Evolutionary conservation across 2,329 filamentous ascomycete genomes (phyloP), one percentile per base, ranked within the genome.

Genomic region (Fusarium burgessii): DNA sequence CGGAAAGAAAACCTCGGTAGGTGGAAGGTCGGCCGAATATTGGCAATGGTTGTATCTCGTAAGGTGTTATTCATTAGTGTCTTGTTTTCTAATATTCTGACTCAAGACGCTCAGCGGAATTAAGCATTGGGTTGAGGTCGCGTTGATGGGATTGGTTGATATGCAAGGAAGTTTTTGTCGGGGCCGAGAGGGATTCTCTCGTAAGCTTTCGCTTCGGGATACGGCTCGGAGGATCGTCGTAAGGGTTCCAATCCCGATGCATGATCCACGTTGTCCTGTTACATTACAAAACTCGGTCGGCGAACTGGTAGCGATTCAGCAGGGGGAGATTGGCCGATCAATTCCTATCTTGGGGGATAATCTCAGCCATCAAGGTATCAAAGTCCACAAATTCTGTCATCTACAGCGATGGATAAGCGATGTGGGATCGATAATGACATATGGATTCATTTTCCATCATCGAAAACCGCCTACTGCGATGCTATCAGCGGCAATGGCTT

Each of bases 371-470:
- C 27, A 25, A 50, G 47, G 47, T 3, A 9, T 4, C 38, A 33
- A 33, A 45, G 14, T 55, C 51, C 51, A 55, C 51, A 55, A 46
- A 33, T 46, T 55, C 27, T n/a, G 29, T 46, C 38, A 55, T 55
- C 20, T 45, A n/a, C 9, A 33, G 12, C 11, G 32, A 50, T 25
- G 17, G 40, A 18, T 25, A 55, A 33, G 27, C 51, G 38, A 55
- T 13, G 49, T 12, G n/a, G n/a, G 36, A 54, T 54, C 36, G n/a
- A 6, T 2, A 5, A 8, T 13, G 36, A 32, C 15, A 7, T 12
- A 43, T 13, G 27, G 51, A 14, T 33, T 36, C 38, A 45, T 55
- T 17, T 9, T 17, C 10, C 29, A 23, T 25, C 32, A 36, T 32
- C 17, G 15, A 3, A 5, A 18, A 36, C 18, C 36, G 20, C 8